Base-by-base conservation (phyloP, 2,329 filamentous ascomycete genomes). In the Huntiella decipiens region DNA sequence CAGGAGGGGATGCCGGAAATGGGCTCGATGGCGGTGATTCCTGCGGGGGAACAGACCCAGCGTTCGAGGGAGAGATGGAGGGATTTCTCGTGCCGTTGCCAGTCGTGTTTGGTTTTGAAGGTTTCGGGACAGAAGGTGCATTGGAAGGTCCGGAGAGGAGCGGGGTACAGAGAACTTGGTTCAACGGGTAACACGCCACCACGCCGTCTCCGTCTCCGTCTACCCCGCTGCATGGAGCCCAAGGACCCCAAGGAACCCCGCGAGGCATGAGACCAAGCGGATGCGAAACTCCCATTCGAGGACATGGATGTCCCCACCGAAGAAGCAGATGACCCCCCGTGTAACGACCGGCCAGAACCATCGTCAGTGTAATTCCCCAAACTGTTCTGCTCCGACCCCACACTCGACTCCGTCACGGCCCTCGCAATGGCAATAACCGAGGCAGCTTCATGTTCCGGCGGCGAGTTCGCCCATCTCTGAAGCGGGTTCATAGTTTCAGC, bases 11-110 rank as follows among this genome's bases (percentile, higher is more conserved):
- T 60, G 22, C 74, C 73, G n/a, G 68, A 76, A 2, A 75, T 69
- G 2, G 73, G 67, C 47, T 78, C 71, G 33, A 76, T 58, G 4
- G 68, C 67, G 4, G 61, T 65, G 12, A 71, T 61, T 0, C 74
- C 74, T 38, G 73, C 66, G 38, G 73, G 74, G 3, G 69, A 68
- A 55, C 71, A 82, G 50, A 76, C 72, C 79, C 70, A 83, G 47
- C 67, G 67, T 61, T 74, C 75, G 0, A 79, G 70, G 5, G 73
- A 82, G 53, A 73, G 60, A 56, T 72, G 79, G 52, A 76, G 63
- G 43, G 74, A 77, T 53, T 79, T 79, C 55, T 84, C 79, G 56
- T 83, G 79, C 49, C 79, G 65, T 54, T 78, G 74, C 75, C 75
- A 79, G 58, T 79, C 75, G 54, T 79, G 73, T 56, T 79, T 79